A percentile compares a stretch with the other conserved stretches of the same genome.
Conservation (phyloP, 2,329 filamentous ascomycete species). For the Elsinoe fawcettii region DNA sequence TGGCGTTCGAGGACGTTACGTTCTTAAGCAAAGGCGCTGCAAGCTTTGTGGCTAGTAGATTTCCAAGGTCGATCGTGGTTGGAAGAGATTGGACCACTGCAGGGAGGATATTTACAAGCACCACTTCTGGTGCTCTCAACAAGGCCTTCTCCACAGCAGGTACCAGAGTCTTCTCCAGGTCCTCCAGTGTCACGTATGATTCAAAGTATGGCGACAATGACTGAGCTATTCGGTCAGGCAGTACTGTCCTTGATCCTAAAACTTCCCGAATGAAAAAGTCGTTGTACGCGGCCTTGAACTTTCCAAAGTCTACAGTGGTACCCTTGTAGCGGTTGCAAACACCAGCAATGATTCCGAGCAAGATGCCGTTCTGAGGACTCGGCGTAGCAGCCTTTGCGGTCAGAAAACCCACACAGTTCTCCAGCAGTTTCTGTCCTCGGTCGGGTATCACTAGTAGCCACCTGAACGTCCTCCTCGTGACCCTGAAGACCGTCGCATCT, state of each 20-base stretch:
- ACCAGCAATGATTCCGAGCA: constrained; percentile 80
- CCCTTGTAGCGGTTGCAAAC: constrained; percentile 67
- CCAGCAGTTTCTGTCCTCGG: constrained; percentile 54
- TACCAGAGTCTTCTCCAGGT: constrained; percentile 67
- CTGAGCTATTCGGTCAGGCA: constrained; percentile 64
- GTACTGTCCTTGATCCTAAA: constrained; percentile 63
- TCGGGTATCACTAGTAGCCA: constrained; percentile 56
- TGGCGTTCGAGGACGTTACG: constrained; percentile 78
- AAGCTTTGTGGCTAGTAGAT: constrained; percentile 61
- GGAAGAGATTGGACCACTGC: constrained; percentile 66
- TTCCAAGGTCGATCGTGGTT: constrained; percentile 65
- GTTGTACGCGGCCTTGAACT: constrained; percentile 64
- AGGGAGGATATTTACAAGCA: constrained; percentile 70
- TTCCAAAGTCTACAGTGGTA: constrained; percentile 55
- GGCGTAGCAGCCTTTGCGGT: constrained; percentile 59
- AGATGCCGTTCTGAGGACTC: constrained; percentile 61
- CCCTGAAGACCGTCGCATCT: constrained; percentile 63
- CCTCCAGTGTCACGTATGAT: constrained; percentile 63
- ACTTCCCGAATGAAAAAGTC: constrained; percentile 81
- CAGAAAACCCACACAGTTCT: constrained; percentile 57
- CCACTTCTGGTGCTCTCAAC: constrained; percentile 80
- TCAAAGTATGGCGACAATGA: constrained; percentile 76
- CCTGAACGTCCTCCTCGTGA: constrained; percentile 72
- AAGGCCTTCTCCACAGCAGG: constrained; percentile 83
- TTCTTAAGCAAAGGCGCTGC: constrained; percentile 84